Conservation (phyloP, 257 asterid genomes). For the Fraxinus anomala region DNA sequence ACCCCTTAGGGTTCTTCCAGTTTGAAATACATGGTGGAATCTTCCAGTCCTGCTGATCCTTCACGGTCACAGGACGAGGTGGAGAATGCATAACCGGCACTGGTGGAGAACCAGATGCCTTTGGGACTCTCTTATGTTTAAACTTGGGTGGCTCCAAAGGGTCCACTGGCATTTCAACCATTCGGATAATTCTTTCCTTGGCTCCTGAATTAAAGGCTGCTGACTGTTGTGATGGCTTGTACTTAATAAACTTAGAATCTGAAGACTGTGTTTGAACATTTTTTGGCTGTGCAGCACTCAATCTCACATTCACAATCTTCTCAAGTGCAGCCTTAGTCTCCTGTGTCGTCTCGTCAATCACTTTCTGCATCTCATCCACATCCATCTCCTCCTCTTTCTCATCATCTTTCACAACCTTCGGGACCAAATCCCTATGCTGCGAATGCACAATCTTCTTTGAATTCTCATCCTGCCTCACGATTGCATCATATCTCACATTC, state of each 20-base stretch:
- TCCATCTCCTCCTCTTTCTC: slow-evolving; percentile 66
- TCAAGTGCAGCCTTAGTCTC: slow-evolving; percentile 89
- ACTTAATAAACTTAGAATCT: slow-evolving; percentile 84
- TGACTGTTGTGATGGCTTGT: slow-evolving; percentile 94
- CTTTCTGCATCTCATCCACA: slow-evolving; percentile 76
- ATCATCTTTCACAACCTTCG: slow-evolving; percentile 70
- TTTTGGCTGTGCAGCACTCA: slow-evolving; percentile 96
- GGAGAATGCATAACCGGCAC: slow-evolving; percentile 99
- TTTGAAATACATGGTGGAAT: slow-evolving; percentile 96
- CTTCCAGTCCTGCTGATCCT: slow-evolving; percentile 98
- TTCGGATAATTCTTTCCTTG: slow-evolving; percentile 87
- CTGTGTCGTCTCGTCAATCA: slow-evolving; percentile 76
- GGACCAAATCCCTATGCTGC: slow-evolving; percentile 30
- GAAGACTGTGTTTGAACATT: slow-evolving; percentile 73
- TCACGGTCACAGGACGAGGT: slow-evolving; percentile 95
- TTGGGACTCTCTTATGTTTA: slow-evolving; percentile 93
- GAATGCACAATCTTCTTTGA: slow-evolving; percentile 66
- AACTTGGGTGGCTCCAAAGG: slow-evolving; percentile 97
- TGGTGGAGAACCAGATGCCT: slow-evolving; percentile 96
- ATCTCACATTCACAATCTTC: slow-evolving; percentile 83
- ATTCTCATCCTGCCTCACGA: slow-evolving; percentile 86
- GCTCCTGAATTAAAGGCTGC: slow-evolving; percentile 96
- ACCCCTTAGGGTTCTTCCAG: slow-evolving; percentile 97
- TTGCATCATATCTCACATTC: slow-evolving; percentile 73
- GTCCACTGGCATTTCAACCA: slow-evolving; percentile 97